These are phyloP conservation scores for Neonothopanus nambi DNA, from an alignment of 1,284 basidiomycete species.

Conservation along the genomic window DNA sequence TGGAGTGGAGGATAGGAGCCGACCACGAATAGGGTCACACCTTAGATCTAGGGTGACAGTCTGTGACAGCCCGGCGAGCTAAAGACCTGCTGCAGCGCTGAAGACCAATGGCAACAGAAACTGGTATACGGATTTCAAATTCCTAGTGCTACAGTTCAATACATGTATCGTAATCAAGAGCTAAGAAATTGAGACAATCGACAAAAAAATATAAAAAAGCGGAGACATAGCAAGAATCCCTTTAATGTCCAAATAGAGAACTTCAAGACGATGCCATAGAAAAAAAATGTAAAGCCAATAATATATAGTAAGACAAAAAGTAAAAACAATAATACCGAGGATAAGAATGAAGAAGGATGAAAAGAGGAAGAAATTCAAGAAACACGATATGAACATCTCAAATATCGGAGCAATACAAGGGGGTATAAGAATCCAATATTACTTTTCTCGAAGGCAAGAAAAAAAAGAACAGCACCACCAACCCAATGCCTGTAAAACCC, in stretches of 20 bases:
- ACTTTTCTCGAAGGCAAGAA: not conserved
- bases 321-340: not conserved
- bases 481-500: not conserved
- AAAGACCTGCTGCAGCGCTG: too few species aligned
- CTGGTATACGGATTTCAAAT: not conserved
- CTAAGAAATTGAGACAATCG: not conserved
- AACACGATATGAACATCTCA: not conserved
- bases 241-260: not conserved
- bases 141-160: constrained; percentile 4
- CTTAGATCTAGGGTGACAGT: too few species aligned
- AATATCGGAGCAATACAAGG: not conserved
- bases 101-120: too few species aligned
- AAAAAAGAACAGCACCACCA: not conserved
- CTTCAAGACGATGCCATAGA: not conserved
- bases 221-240: not conserved
- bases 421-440: not conserved
- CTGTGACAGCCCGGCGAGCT: too few species aligned
- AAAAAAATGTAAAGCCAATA: not conserved
- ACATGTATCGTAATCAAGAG: not conserved
- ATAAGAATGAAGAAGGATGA: not conserved
- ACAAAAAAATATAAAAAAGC: not conserved
- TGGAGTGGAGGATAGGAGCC: too few species aligned
- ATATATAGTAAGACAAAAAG: not conserved
- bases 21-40: too few species aligned
- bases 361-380: not conserved